Conservation (phyloP, 1,284 basidiomycete species). For the Trametes versicolor region DNA sequence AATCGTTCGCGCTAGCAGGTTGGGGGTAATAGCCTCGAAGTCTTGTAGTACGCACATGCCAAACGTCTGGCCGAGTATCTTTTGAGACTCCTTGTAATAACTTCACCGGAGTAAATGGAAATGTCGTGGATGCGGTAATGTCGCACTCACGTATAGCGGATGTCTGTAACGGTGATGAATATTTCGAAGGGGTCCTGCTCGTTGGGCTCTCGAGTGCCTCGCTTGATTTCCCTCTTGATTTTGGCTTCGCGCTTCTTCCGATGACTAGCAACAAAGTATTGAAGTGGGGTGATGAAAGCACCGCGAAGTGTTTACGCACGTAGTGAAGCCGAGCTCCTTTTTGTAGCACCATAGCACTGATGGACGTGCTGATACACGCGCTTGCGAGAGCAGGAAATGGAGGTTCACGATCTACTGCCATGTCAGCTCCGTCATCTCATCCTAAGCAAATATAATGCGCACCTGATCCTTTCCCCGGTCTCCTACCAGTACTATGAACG, state of each 20-base stretch:
- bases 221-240: conserved; percentile 94
- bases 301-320: conserved; percentile 55
- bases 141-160: conserved; percentile 87
- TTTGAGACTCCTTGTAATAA: conserved; percentile 95
- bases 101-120: conserved; percentile 42
- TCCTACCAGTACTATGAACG: conserved; percentile 97
- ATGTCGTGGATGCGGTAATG: not conserved
- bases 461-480: conserved; percentile 96
- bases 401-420: conserved; percentile 87
- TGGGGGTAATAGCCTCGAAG: conserved; percentile 98
- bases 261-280: conserved; percentile 65
- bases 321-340: conserved; percentile 95
- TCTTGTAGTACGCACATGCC: conserved; percentile 99
- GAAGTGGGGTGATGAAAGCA: not conserved
- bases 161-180: conserved; percentile 98
- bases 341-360: conserved; percentile 98
- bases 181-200: conserved; percentile 98
- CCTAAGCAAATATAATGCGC: conserved; percentile 28
- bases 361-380: conserved; percentile 87
- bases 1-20: conserved; percentile 95
- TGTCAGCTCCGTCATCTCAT: not conserved
- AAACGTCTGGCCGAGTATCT: conserved; percentile 97
- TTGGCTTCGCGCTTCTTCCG: conserved; percentile 97
- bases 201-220: conserved; percentile 93
- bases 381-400: conserved; percentile 94